Evolutionary conservation across 331 rosid genomes (phyloP).

Genomic region (Malus hybrid): DNA sequence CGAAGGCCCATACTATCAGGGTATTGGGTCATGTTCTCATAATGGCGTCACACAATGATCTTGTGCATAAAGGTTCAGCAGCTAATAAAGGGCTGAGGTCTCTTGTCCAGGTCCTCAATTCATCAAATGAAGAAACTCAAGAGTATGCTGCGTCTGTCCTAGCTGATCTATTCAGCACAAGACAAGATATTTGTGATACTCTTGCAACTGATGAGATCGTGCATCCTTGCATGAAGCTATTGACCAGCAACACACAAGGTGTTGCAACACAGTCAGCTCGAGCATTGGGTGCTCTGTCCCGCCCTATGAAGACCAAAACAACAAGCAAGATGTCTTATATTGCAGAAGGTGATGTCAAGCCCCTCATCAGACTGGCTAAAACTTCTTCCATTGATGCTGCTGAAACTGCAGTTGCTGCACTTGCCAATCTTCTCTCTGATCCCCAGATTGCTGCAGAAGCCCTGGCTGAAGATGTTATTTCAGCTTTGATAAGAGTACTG

Average conservation of each 20-base stretch:
- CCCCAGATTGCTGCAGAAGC: constrained; percentile 76
- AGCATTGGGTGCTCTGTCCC: constrained; percentile 78
- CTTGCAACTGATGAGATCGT: constrained; percentile 85
- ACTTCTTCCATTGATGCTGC: constrained; percentile 78
- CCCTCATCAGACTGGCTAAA: constrained; percentile 85
- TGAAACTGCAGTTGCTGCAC: constrained; percentile 91
- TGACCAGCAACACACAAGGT: constrained; percentile 71
- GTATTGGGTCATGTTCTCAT: constrained; percentile 88
- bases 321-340: constrained; percentile 56
- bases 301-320: constrained; percentile 63
- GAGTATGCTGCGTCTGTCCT: constrained; percentile 80
- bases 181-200: constrained; percentile 88
- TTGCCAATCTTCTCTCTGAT: constrained; percentile 90
- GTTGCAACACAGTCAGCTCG: constrained; percentile 97
- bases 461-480: constrained; percentile 70
- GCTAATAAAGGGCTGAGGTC: constrained; percentile 77
- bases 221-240: constrained; percentile 84
- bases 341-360: constrained; percentile 73
- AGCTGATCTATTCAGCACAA: constrained; percentile 78
- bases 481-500: constrained; percentile 69
- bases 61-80: constrained; percentile 71
- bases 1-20: constrained; percentile 64
- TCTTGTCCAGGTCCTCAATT: constrained; percentile 78
- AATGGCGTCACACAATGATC: constrained; percentile 62
- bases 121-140: constrained; percentile 80